Base-by-base conservation (phyloP, 2,329 filamentous ascomycete species). In the Neurospora sp. region DNA sequence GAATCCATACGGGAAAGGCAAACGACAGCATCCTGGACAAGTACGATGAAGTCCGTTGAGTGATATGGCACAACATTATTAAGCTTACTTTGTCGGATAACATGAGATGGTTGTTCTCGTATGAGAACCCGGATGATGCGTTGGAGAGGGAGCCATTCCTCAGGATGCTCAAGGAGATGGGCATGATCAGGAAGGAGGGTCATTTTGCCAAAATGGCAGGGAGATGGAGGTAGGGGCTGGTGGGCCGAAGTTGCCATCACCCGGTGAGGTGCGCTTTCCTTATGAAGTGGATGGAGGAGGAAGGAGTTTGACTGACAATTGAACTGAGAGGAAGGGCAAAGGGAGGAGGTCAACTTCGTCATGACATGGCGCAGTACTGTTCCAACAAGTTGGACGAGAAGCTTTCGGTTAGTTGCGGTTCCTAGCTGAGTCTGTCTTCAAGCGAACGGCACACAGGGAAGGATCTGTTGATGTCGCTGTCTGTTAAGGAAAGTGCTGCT, bases 1-100 rank as follows among this genome's bases (percentile, higher is more conserved):
- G 81, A 1, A 81, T 83, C 19, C 77, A 82, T 70, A 76, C 78
- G 5, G 79, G 78, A 2, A 70, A 77, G 5, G 79, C 79, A 2
- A 79, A 81, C 71, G 78, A 81, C 5, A 73, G 69, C 4, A 84
- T 84, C 52, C 76, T 84, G 8, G 80, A 83, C 73, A 80, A 77
- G 62, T 84, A 84, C 71, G 77, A 77, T 38, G 78, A 81, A 39
- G 74, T 81, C 2, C 78, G 82, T 1, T 76, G 78, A 17, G 74
- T 78, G 66, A 83, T 80, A 67, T 84, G 71, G 71, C 73, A 73
- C 46, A 73, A 74, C 7, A 69, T 75, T 38, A 76, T 76, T 68
- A 71, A 76, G 66, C 73, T 73, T 4, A 71, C 28, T 2, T 76
- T 74, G 1, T 70, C 70, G 1, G 72, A 70, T 3, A 77, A 76